Base-by-base conservation (phyloP, 768 basidiomycete genomes). In the Tephrocybe sp. region DNA sequence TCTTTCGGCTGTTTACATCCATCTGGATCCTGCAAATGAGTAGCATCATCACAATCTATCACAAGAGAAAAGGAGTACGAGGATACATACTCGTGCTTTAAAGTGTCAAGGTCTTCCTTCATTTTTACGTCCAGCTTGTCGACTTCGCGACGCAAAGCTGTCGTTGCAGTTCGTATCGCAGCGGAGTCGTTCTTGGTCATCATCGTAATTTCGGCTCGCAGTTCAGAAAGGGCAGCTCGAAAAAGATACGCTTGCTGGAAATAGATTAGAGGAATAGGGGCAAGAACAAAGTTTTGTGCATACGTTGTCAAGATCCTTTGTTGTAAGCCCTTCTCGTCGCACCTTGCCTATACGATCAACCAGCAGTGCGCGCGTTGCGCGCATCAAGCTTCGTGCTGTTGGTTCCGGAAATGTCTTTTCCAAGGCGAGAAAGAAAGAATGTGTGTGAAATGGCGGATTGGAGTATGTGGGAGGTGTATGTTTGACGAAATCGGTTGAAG, bases 1-100 rank as follows among this genome's bases (percentile, higher is more conserved):
- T 92, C 74, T 94, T 98, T 51, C 96, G 79, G 55, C 85, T 93
- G 61, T 96, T 92, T 53, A 98, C 76, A 49, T 99, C 97, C 85
- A 98, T 93, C 68, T 98, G 94, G 45, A 95, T 91, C 62, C 94
- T 97, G 38, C 9, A 46, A n/a, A 3, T 12, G 31, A n/a, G 43
- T 39, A 16, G 30, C 12, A 36, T 51, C 4, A 39, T 34, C 26
- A 12, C 31, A 1, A 22, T 36, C 17, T 12, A 23, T 13, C 34
- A 45, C 52, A 39, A 58, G 38, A 41, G 39, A 45, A 34, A 39
- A 47, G 36, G n/a, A 32, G 52, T 35, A 39, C 19, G 34, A 4
- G 26, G 16, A 38, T 40, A 81, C 87, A 49, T 58, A 96, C 94
- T 98, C 95, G 62, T 98, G 95, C 68, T 90, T 93, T 59, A 99